These are phyloP conservation scores for Tricholoma bakamatsutake DNA, from an alignment of 768 basidiomycete species.

Conservation along the genomic window DNA sequence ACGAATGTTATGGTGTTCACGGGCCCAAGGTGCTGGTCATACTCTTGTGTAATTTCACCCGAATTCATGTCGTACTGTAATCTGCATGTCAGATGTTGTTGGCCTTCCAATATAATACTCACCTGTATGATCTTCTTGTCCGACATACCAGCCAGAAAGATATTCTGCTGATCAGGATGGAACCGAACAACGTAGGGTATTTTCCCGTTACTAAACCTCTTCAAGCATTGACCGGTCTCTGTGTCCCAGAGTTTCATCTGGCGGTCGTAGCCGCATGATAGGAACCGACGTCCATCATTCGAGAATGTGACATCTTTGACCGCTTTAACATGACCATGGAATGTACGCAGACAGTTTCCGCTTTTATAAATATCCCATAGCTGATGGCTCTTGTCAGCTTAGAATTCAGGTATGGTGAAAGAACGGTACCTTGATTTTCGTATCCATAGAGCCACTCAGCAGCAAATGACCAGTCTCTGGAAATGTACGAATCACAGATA, in stretches of 20 bases:
- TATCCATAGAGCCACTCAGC: conserved; percentile 95
- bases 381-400: conserved; percentile 35
- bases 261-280: conserved; percentile 93
- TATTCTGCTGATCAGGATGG: conserved; percentile 91
- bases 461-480: conserved; percentile 90
- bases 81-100: conserved; percentile 3
- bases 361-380: conserved; percentile 98
- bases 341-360: conserved; percentile 93
- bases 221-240: conserved; percentile 95
- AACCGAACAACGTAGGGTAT: conserved; percentile 94
- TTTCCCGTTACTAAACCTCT: conserved; percentile 97
- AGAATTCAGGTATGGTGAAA: not conserved
- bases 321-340: conserved; percentile 94
- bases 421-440: conserved; percentile 83
- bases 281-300: conserved; percentile 83
- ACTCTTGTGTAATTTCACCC: conserved; percentile 95
- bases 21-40: conserved; percentile 97
- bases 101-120: conserved; percentile 13
- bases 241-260: conserved; percentile 99
- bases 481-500: conserved; percentile 90
- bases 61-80: conserved; percentile 91
- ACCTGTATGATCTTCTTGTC: conserved; percentile 99
- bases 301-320: conserved; percentile 97
- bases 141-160: conserved; percentile 97
- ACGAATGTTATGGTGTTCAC: conserved; percentile 99